Evolutionary conservation across 163 green algal genomes (phyloP), one percentile per base, ranked within the genome.

Genomic region (Botryococcus braunii): DNA sequence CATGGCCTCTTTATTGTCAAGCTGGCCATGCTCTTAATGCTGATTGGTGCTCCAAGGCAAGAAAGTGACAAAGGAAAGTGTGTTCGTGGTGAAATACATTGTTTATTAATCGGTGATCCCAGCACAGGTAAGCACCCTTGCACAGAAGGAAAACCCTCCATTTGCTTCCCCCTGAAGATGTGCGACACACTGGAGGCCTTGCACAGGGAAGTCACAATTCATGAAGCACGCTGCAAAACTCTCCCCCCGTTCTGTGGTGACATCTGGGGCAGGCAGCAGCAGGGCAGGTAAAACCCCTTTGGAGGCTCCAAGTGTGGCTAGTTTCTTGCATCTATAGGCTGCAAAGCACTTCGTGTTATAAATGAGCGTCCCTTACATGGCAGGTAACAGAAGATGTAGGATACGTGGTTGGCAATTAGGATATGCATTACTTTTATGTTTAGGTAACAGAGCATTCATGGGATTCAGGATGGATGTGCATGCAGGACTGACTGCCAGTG

Each of bases 31-130:
- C 64, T 89, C 67, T 80, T 98, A 37, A 86, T 86, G 58, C 77
- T 98, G 7, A 76, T 94, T 27, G 93, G 92, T 6, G 92, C 93
- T 6, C 79, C 95, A 32, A 60, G 79, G 3, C 59, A 75, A 6
- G 40, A 73, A 5, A 36, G 59, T 38, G n/a, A 69, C 1, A 41
- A 38, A 3, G 71, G 76, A 6, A 65, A 52, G 21, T 60, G 34
- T 61, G 82, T 87, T 32, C 74, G 90, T 1, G 87, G 87, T 0
- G 82, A 75, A 29, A 69, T 87, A 5, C 92, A 98, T 74, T 80
- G 97, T 74, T 82, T 97, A 61, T 77, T 97, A 8, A 80, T 97
- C 11, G 92, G 92, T 0, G 92, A 98, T 72, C 91, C 93, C 5
- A 91, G 91, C 41, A 92, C 84, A 64, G 86, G 82, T 52, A 17